Evolutionary conservation across 768 basidiomycete species (phyloP), one percentile per base, ranked within the genome.

Genomic region (Boletellus sp.): DNA sequence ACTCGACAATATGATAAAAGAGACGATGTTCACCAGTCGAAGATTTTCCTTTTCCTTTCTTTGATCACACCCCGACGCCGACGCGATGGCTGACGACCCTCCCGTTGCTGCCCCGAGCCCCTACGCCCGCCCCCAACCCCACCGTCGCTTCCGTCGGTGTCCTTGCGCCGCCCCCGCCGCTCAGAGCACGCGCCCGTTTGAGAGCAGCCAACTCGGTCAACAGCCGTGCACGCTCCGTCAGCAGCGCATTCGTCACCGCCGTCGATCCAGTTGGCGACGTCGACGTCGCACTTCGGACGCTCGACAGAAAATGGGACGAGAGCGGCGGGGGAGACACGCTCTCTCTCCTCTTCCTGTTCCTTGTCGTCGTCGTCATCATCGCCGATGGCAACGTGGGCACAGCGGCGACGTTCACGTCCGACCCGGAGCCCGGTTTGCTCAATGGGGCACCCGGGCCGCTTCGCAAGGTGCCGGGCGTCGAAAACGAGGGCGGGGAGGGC

Each of bases 161-260:
- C 19, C 36, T 5, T 16, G 38, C 41, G 24, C 32, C 42, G 16
- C 34, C 38, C 5, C 41, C 38, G 20, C 45, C 37, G 19, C 56
- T 62, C 31, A 48, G 38, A 9, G 52, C 51, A 12, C 57, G 56
- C 11, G 48, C 63, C 15, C 52, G 61, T 39, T 72, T 72, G 33
- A 83, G 56, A 11, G 68, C 70, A 0, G 82, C 80, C 11, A 86
- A 61, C 60, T 82, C 79, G 5, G 73, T 74, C 38, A 83, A 62
- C 20, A 86, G 60, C 34, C 73, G 67, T 0, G 83, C 81, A 0
- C 84, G 78, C 55, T 85, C 80, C 15, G 78, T 76, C 16, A 85
- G 52, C 7, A 87, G 71, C 12, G 76, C 70, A 16, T 77, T 64
- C 1, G 79, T 82, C 24, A 37, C 49, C 33, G 75, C 71, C 16